These are phyloP conservation scores for Cryphonectria radicalis DNA, from an alignment of 2,329 filamentous ascomycete species.

Conservation along the genomic window DNA sequence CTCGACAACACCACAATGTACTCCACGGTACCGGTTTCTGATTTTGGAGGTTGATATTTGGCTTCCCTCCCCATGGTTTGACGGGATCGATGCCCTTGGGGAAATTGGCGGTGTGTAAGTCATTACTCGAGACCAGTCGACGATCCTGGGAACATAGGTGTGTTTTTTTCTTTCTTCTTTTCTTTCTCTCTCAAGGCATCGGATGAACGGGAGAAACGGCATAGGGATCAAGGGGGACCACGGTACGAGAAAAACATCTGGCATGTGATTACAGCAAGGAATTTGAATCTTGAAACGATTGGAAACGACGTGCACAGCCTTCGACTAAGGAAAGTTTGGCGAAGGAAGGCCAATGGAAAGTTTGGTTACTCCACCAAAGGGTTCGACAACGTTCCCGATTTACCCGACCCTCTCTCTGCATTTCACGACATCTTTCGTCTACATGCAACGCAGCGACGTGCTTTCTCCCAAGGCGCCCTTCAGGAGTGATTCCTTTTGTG, in stretches of 20 bases:
- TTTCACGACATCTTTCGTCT: not conserved
- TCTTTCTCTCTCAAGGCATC: not conserved
- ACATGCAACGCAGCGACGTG: not conserved
- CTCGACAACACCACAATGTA: slow-evolving; percentile 16
- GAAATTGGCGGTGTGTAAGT: not conserved
- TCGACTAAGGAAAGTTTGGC: not conserved
- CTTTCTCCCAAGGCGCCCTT: not conserved
- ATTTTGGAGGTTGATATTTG: not conserved
- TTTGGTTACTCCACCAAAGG: not conserved
- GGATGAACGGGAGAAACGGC: not conserved
- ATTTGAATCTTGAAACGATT: not conserved
- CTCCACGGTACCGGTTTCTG: slow-evolving; percentile 1
- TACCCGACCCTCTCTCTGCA: not conserved
- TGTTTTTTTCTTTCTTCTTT: not conserved
- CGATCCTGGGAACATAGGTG: not conserved
- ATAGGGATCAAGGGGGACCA: not conserved
- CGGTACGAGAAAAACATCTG: not conserved
- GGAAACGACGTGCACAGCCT: not conserved
- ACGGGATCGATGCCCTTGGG: not conserved
- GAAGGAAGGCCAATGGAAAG: not conserved
- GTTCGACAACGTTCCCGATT: not conserved
- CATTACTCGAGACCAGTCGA: not conserved
- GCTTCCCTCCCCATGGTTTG: not conserved
- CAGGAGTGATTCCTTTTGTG: not conserved
- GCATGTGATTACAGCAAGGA: not conserved